Conservation (phyloP, 495 filamentous ascomycete species). For the Penicillium bovifimosum region DNA sequence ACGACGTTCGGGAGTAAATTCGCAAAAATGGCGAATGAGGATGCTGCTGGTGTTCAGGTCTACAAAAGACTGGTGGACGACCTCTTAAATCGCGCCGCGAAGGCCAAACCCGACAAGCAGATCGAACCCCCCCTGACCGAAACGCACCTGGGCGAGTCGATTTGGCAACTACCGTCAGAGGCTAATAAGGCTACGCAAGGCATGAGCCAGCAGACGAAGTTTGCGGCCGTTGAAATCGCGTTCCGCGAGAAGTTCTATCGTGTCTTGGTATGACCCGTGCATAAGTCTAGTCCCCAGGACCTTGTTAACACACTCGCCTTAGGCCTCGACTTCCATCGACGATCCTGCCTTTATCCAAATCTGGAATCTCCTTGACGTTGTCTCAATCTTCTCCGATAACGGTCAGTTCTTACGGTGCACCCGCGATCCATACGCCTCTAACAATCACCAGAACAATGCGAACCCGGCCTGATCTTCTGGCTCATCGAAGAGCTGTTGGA, state of each 20-base stretch:
- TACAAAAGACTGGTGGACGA: slow-evolving; percentile 52
- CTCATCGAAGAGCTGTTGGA: slow-evolving; percentile 93
- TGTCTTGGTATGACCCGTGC: slow-evolving; percentile 53
- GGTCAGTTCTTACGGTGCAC: slow-evolving; percentile 37
- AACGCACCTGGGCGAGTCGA: slow-evolving; percentile 34
- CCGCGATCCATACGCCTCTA: slow-evolving; percentile 1
- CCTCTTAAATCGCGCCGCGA: slow-evolving; percentile 59
- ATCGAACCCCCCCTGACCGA: slow-evolving; percentile 77
- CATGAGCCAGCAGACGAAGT: slow-evolving; percentile 42
- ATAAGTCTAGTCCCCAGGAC: not conserved
- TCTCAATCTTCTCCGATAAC: slow-evolving; percentile 78
- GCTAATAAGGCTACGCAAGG: slow-evolving; percentile 21
- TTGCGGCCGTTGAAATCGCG: slow-evolving; percentile 70
- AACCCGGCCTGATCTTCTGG: slow-evolving; percentile 77
- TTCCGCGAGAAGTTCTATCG: slow-evolving; percentile 72
- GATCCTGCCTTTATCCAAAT: slow-evolving; percentile 70
- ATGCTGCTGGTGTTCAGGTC: slow-evolving; percentile 50
- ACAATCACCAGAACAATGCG: slow-evolving; percentile 62
- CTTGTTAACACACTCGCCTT: slow-evolving; percentile 15
- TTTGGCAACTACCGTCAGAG: slow-evolving; percentile 32
- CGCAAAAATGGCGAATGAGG: slow-evolving; percentile 44
- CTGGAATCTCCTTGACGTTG: slow-evolving; percentile 90
- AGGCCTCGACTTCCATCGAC: slow-evolving; percentile 67
- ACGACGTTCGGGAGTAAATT: not conserved
- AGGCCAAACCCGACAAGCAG: slow-evolving; percentile 56